phyloP scores from a whole-genome alignment of 495 filamentous ascomycete species.

The Trichocladium antarcticum region DNA sequence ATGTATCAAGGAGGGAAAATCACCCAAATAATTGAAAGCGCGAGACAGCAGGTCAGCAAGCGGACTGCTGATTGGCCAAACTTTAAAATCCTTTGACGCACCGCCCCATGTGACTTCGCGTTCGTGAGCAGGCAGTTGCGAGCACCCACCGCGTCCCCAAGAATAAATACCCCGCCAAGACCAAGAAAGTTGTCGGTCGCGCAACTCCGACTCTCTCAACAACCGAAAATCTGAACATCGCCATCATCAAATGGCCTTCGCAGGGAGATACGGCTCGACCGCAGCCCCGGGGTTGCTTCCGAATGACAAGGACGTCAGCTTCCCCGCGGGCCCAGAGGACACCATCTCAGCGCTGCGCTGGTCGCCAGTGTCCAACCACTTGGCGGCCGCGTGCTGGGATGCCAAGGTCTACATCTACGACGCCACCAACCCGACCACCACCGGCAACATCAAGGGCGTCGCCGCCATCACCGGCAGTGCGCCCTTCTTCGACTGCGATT shows the following conservation, averaged over 20 bases:
- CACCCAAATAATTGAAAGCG: too few relatives aligned
- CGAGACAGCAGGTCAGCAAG: too few relatives aligned
- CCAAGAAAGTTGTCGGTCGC: too few relatives aligned
- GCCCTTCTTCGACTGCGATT: constrained; percentile 68
- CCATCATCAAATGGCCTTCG: too few relatives aligned
- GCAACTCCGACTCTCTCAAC: constrained; percentile 27
- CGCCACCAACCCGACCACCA: constrained; percentile 53
- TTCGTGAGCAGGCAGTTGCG: too few relatives aligned
- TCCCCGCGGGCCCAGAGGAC: constrained; percentile 66
- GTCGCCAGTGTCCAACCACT: constrained; percentile 62
- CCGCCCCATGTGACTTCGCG: too few relatives aligned
- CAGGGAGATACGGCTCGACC: too few relatives aligned
- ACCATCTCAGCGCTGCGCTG: constrained; percentile 76
- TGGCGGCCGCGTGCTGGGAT: constrained; percentile 86
- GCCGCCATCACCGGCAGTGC: constrained; percentile 66
- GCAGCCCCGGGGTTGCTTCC: too few relatives aligned
- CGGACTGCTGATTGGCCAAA: too few relatives aligned
- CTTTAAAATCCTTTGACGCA: too few relatives aligned
- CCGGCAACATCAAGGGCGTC: constrained; percentile 52
- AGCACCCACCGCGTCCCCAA: not conserved
- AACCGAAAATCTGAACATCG: too few relatives aligned
- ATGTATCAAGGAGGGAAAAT: too few relatives aligned
- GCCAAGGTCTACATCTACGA: constrained; percentile 91
- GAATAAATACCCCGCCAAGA: not conserved
- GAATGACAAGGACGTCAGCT: constrained; percentile 64